Conservation (phyloP, 805 yeast genomes). For the Nakazawaea wyomingensis region DNA sequence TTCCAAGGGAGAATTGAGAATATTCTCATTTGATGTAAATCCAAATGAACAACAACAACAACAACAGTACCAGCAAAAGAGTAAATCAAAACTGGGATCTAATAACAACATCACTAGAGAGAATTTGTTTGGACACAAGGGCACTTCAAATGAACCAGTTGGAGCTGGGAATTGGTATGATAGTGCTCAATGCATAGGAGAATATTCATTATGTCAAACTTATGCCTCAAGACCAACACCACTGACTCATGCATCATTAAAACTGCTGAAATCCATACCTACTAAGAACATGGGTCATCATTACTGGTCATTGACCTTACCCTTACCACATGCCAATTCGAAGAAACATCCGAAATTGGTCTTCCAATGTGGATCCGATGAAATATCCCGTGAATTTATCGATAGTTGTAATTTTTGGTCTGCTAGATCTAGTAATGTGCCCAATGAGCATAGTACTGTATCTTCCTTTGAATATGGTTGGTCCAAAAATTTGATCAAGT, state of each 20-base stretch:
- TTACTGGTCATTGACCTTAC: constrained; percentile 54
- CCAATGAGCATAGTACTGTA: constrained; percentile 50
- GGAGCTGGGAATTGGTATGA: constrained; percentile 67
- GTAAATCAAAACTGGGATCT: constrained; percentile 3
- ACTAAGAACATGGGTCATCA: constrained; percentile 21
- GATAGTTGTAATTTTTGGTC: constrained; percentile 90
- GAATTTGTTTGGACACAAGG: not conserved
- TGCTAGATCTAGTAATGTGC: constrained; percentile 76
- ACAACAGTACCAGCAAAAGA: constrained; percentile 10
- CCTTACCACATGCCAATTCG: constrained; percentile 23
- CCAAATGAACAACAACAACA: not conserved
- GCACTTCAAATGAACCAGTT: constrained; percentile 12
- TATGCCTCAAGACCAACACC: constrained; percentile 32
- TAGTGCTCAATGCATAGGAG: constrained; percentile 53
- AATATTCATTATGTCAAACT: constrained; percentile 46
- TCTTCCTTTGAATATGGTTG: constrained; percentile 84
- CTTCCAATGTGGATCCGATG: constrained; percentile 62
- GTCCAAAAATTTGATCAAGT: constrained; percentile 31
- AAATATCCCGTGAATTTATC: constrained; percentile 64
- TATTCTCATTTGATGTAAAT: constrained; percentile 43
- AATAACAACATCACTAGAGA: not conserved
- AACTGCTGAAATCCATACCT: constrained; percentile 19
- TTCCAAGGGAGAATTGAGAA: constrained; percentile 57
- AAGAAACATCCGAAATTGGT: constrained; percentile 35
- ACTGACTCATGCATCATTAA: constrained; percentile 15